Base-by-base conservation (phyloP, 805 yeast species). In the Sugiyamaella smithiae region DNA sequence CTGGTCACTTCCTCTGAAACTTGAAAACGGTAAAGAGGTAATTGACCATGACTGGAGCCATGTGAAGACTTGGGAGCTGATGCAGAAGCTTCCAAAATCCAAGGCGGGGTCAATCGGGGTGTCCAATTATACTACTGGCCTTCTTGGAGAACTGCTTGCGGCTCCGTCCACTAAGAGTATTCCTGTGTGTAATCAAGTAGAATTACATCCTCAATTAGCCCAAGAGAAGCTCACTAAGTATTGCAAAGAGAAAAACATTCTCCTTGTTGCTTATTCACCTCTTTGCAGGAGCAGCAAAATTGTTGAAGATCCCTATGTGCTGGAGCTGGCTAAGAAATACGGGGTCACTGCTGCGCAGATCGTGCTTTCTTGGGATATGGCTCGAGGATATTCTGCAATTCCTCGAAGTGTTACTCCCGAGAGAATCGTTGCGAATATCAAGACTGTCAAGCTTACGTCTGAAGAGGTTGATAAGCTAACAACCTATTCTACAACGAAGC, bases 171-270 rank as follows among this genome's bases (percentile, higher is more conserved):
- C 42, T 12, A 37, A 17, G n/a, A 3, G 77, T 43, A 75, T 72
- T 26, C 96, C 96, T 4, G 88, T 78, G 9, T 79, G 74, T 36
- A 80, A 83, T 67, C 95, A 88, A 71, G 74, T 85, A 51, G 95
- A 88, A 70, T 67, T 80, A 32, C 95, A 87, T 66, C 88, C 90
- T 41, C 74, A 75, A 53, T 71, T 84, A 50, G 86, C 86, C 40
- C 90, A 85, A 64, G 69, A 65, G 6, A 80, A 81, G 55, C 70
- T 86, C 55, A 59, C 75, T 38, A 73, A 76, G 29, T 83, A 62
- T 66, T 73, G 81, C 65, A 67, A 72, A 47, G 61, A 66, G 28
- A 71, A 84, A 53, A 78, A 73, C 52, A 81, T 84, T 51, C 63
- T 71, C 28, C 64, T 84, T 47, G 84, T 84, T 64, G 95, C 95